A percentile compares a stretch with the other conserved stretches of the same genome.
These are phyloP conservation scores for Yarrowia divulgata DNA, from an alignment of 805 yeast species.

Conservation along the genomic window DNA sequence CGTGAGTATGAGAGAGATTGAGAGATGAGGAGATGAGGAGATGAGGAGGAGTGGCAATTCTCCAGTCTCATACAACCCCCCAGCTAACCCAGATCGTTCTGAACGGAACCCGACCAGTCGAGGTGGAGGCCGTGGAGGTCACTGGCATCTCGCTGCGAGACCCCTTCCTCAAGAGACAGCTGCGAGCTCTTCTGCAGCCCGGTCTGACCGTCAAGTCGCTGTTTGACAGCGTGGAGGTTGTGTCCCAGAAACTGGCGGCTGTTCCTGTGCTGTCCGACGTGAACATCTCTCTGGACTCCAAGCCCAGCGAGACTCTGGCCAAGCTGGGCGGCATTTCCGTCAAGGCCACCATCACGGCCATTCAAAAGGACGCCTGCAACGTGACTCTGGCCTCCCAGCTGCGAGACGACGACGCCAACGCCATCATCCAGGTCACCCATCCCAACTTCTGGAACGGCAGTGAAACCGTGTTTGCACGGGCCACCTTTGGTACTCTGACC, in stretches of 20 bases:
- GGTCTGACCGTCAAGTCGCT: constrained; percentile 38
- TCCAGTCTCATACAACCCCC: no score
- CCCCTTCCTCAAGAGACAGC: constrained; percentile 35
- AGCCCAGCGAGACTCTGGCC: constrained; percentile 32
- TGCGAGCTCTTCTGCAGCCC: constrained; percentile 29
- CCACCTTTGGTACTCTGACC: constrained; percentile 29
- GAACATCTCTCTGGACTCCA: constrained; percentile 30
- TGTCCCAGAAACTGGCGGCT: constrained; percentile 19
- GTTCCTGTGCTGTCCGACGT: constrained; percentile 36
- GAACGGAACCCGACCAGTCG: constrained; percentile 35
- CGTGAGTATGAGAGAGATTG: constrained; percentile 3
- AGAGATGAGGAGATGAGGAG: not conserved
- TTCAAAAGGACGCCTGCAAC: constrained; percentile 30
- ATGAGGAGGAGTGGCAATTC: not conserved
- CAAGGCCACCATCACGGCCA: constrained; percentile 25
- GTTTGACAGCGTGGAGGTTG: constrained; percentile 31
- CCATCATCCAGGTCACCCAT: constrained; percentile 23
- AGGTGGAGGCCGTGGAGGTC: constrained; percentile 39
- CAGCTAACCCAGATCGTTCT: constrained; percentile 26
- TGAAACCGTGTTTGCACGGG: constrained; percentile 30
- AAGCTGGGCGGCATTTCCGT: constrained; percentile 36
- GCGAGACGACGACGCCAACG: constrained; percentile 35
- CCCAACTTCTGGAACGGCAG: constrained; percentile 37
- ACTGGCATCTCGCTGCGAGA: constrained; percentile 35
- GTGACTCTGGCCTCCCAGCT: constrained; percentile 25